phyloP scores from a whole-genome alignment of 345 rosid species.

The Eucalyptus camaldulensis region DNA sequence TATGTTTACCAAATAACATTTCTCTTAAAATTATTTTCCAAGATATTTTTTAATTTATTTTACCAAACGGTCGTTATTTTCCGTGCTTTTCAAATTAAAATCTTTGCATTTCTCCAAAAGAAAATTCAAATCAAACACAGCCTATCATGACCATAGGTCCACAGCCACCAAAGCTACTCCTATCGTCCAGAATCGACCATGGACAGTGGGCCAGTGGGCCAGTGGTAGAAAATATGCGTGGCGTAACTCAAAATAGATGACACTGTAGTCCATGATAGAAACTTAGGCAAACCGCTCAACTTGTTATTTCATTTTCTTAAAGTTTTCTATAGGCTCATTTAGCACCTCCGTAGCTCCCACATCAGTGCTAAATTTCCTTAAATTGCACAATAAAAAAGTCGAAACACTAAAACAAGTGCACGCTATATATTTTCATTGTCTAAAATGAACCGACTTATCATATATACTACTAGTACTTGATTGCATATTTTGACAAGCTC shows the following conservation, averaged over 20 bases:
- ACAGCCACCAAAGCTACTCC: rapidly evolving
- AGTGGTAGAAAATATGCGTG: too few species aligned
- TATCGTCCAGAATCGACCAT: too few species aligned
- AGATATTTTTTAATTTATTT: too few species aligned
- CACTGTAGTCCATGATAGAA: background rate
- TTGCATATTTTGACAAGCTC: background rate
- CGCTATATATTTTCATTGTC: background rate
- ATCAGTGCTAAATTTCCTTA: background rate
- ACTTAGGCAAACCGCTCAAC: background rate
- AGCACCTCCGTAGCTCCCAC: background rate
- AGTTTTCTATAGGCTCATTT: background rate
- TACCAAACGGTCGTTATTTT: rapidly evolving
- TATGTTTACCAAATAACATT: too few species aligned
- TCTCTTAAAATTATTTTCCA: rapidly evolving
- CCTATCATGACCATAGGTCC: too few species aligned
- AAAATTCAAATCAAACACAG: too few species aligned
- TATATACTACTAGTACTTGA: background rate
- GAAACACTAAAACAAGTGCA: background rate
- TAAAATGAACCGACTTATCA: rapidly evolving
- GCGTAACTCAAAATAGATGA: too few species aligned
- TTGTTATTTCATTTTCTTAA: too few species aligned
- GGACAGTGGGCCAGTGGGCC: background rate
- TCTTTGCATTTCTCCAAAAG: rapidly evolving
- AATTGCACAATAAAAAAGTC: background rate
- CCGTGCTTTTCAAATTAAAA: too few species aligned